phyloP scores from a whole-genome alignment of 2,329 filamentous ascomycete species.

The Cercospora sp. region DNA sequence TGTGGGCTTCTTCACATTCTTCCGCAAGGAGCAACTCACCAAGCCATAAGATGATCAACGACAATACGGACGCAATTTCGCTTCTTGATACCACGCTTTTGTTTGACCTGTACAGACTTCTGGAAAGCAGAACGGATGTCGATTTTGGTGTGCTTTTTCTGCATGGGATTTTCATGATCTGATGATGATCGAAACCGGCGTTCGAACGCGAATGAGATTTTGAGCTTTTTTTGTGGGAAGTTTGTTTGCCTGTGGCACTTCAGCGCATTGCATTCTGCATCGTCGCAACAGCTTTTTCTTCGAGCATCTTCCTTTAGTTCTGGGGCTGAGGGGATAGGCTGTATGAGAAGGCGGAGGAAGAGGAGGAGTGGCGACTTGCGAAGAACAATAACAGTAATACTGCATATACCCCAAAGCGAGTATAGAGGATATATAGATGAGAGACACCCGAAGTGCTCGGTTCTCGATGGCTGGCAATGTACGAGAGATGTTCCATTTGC shows the following conservation, averaged over 20 bases:
- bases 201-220: conserved; percentile 15
- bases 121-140: conserved; percentile 13
- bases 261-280: conserved; percentile 18
- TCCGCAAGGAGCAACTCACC: conserved; percentile 59
- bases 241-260: conserved; percentile 10
- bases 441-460: conserved; percentile 28
- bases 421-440: conserved; percentile 25
- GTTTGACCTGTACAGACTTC: conserved; percentile 21
- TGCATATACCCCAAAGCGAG: conserved; percentile 16
- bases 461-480: conserved; percentile 15
- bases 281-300: background rate
- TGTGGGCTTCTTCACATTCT: conserved; percentile 58
- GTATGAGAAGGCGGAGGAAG: background rate
- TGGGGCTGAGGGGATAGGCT: background rate
- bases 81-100: conserved; percentile 17
- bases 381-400: conserved; percentile 6
- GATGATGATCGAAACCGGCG: conserved; percentile 25
- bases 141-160: background rate
- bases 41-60: conserved; percentile 46
- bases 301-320: background rate
- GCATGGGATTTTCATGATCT: conserved; percentile 20
- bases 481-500: conserved; percentile 1
- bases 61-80: conserved; percentile 8
- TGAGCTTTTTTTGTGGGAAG: background rate
- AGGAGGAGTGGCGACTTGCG: background rate